phyloP scores from a whole-genome alignment of 371 early-diverging fungal species.

The Basidiobolus meristosporus region DNA sequence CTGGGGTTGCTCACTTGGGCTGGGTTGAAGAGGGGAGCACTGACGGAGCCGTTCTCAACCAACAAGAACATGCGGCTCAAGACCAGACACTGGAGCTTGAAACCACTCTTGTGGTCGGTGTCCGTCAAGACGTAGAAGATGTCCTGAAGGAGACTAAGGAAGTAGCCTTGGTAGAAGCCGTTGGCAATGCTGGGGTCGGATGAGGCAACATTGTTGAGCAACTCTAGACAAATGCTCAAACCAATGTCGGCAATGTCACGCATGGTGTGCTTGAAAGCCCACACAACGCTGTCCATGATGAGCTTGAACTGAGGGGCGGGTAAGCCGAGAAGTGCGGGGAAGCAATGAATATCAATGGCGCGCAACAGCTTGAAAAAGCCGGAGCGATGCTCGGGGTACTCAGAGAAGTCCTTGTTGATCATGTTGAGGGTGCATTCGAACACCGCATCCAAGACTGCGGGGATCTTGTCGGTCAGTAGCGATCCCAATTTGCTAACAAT shows the following conservation, averaged over 20 bases:
- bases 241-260: conserved; percentile 90
- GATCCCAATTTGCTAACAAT: conserved; percentile 63
- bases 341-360: conserved; percentile 75
- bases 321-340: conserved; percentile 66
- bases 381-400: conserved; percentile 89
- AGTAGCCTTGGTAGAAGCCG: conserved; percentile 80
- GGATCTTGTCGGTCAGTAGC: conserved; percentile 61
- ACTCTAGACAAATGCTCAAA: conserved; percentile 62
- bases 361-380: conserved; percentile 82
- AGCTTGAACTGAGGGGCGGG: conserved; percentile 74
- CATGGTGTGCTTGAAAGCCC: conserved; percentile 98
- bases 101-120: conserved; percentile 92
- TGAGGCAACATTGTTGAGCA: conserved; percentile 57
- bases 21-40: conserved; percentile 65
- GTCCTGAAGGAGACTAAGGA: conserved; percentile 75
- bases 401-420: conserved; percentile 95
- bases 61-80: conserved; percentile 74
- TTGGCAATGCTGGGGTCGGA: conserved; percentile 61
- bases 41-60: conserved; percentile 60
- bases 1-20: conserved; percentile 41
- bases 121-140: conserved; percentile 92
- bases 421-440: conserved; percentile 91
- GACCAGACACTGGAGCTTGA: conserved; percentile 58
- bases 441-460: conserved; percentile 71
- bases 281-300: conserved; percentile 79